Evolutionary conservation across 1,284 basidiomycete genomes (phyloP), one percentile per base, ranked within the genome.

Genomic region (Xerocomus nothofagi): DNA sequence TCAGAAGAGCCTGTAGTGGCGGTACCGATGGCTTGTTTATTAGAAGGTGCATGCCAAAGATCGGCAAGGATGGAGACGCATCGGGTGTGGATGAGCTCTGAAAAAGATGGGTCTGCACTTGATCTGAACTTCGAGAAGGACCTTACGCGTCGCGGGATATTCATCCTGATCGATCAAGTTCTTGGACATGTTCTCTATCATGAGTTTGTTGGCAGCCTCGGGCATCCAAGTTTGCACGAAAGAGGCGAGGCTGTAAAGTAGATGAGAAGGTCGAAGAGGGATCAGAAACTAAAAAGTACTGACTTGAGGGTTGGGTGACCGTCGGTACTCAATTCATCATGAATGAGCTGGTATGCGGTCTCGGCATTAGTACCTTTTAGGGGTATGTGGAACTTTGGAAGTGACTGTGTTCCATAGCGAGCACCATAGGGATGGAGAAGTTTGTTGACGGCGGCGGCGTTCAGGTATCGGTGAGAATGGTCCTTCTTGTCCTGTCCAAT

Each of bases 1-100:
- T 97, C 93, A 3, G 86, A 94, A 0, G 91, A 93, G 7, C 95
- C 95, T 1, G 94, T 96, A 3, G 94, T 97, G 0, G 95, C 93
- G 0, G 94, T 96, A 7, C 93, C 93, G 48, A 94, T 82, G 0
- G 91, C 89, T 47, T 86, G 73, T 51, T 82, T 77, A 7, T 78
- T 70, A 30, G 82, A 80, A 10, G 89, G 89, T 0, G 91, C 93
- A 63, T 98, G 82, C 95, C 95, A 98, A 41, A 98, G 74, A 62
- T 92, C 82, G n/a, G 93, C 90, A 44, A 98, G 77, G 68, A 95
- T 93, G 15, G 88, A 90, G 46, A 91, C 68, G 57, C 86, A 93
- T 54, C 88, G 83, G n/a, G 84, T 84, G 65, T 93, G 91, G 44
- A 93, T 78, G 27, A 81, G 71, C 67, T 87, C 84, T 84, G 55